These are phyloP conservation scores for Lomentospora prolificans DNA, from an alignment of 2,329 filamentous ascomycete species.

Conservation along the genomic window DNA sequence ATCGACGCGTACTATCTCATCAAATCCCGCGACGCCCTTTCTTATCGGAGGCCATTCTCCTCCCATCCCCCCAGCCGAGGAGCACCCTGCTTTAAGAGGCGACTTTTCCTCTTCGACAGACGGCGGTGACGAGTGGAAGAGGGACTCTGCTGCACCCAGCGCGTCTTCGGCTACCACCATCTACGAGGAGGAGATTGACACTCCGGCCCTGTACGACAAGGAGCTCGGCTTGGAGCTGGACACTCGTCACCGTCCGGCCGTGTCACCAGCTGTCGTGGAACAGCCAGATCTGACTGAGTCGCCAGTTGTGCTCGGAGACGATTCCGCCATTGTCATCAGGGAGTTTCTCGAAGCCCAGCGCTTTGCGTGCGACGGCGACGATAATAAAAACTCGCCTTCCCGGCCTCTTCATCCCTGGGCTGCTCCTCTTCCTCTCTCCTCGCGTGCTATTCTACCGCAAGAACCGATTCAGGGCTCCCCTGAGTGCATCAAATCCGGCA, in stretches of 20 bases:
- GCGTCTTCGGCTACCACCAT: conserved; percentile 29
- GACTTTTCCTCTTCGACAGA: conserved; percentile 14
- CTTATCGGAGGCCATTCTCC: conserved; percentile 19
- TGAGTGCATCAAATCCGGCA: neutral
- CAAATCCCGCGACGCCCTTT: conserved; percentile 18
- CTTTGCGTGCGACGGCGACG: neutral
- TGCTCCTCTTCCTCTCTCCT: neutral
- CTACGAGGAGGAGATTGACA: conserved; percentile 21
- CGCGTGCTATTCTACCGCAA: neutral
- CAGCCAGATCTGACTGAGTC: neutral
- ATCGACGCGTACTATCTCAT: conserved; percentile 11
- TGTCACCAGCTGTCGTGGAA: neutral
- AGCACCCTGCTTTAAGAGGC: conserved; percentile 41
- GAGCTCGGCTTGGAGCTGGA: conserved; percentile 13
- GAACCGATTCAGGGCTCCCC: neutral
- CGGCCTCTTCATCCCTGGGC: neutral
- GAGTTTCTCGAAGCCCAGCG: neutral
- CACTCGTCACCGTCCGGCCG: neutral
- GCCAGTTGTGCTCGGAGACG: neutral
- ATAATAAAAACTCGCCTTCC: neutral
- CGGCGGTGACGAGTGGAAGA: conserved; percentile 34
- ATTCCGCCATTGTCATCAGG: neutral
- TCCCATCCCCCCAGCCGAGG: conserved; percentile 31
- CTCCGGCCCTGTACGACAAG: conserved; percentile 21
- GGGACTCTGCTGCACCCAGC: conserved; percentile 44